Evolutionary conservation across 2,329 filamentous ascomycete species (phyloP).

Genomic region (Fusarium duplospermum): DNA sequence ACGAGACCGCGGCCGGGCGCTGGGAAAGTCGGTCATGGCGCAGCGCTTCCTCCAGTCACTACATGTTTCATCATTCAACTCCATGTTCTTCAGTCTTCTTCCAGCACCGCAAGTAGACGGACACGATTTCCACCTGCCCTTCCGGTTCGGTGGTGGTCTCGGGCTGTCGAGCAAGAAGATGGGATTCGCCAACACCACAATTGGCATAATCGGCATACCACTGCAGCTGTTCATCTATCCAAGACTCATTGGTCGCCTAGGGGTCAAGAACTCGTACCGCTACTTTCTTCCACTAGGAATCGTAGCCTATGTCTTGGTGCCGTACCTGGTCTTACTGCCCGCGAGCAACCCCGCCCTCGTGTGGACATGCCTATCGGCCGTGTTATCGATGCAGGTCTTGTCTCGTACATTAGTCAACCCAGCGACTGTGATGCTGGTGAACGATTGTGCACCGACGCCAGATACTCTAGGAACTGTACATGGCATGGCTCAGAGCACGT

Average conservation of each 20-base stretch:
- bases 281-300: neutral
- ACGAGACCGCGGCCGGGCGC: neutral
- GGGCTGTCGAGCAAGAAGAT: neutral
- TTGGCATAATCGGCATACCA: neutral
- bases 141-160: neutral
- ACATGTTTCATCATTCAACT: neutral
- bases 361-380: neutral
- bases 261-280: neutral
- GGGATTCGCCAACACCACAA: neutral
- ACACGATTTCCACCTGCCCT: neutral
- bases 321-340: neutral
- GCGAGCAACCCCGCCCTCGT: neutral
- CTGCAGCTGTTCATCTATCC: neutral
- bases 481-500: conserved; percentile 41
- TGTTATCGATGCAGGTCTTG: conserved; percentile 36
- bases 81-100: neutral
- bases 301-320: neutral
- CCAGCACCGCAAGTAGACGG: neutral
- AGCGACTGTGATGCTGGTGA: conserved; percentile 42
- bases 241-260: neutral
- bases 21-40: neutral
- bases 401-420: conserved; percentile 40
- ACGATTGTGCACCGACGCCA: conserved; percentile 39
- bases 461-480: conserved; percentile 39
- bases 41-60: neutral